phyloP scores from a whole-genome alignment of 768 basidiomycete species.

The Psilocybe subaeruginosa region DNA sequence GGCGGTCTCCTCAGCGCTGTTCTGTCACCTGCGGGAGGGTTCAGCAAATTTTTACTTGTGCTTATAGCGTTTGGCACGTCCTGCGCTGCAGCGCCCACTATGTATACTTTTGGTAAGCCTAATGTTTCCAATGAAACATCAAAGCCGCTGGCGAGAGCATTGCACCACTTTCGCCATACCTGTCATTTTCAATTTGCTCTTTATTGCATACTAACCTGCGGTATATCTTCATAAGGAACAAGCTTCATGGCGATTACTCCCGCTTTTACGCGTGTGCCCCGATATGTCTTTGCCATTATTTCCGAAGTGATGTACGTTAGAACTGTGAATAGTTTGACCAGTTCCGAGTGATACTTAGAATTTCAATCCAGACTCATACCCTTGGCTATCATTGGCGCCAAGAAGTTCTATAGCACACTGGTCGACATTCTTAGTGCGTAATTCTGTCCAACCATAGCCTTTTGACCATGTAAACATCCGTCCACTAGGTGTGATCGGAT shows the following conservation, averaged over 20 bases:
- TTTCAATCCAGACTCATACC: conserved; percentile 55
- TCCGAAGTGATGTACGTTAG: conserved; percentile 64
- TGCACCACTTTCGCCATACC: background rate
- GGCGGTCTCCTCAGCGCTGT: conserved; percentile 69
- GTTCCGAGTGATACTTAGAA: background rate
- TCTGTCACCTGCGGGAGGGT: conserved; percentile 60
- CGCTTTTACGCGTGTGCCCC: conserved; percentile 55
- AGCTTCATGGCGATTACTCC: conserved; percentile 69
- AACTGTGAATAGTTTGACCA: background rate
- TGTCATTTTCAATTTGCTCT: background rate
- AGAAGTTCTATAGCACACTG: conserved; percentile 64
- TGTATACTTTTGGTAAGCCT: conserved; percentile 67
- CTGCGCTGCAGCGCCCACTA: conserved; percentile 74
- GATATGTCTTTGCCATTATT: conserved; percentile 69
- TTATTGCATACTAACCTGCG: background rate
- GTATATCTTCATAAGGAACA: conserved; percentile 35
- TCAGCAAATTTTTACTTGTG: conserved; percentile 74
- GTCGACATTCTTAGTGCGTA: conserved; percentile 63
- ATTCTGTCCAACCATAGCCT: conserved; percentile 7
- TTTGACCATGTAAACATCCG: background rate
- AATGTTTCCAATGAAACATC: background rate
- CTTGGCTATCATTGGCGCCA: conserved; percentile 69
- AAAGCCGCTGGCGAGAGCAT: no score
- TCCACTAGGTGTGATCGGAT: conserved; percentile 47
- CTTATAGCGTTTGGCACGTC: conserved; percentile 76